Evolutionary conservation across 2,329 filamentous ascomycete genomes (phyloP).

Genomic region (Penicillium sp.): DNA sequence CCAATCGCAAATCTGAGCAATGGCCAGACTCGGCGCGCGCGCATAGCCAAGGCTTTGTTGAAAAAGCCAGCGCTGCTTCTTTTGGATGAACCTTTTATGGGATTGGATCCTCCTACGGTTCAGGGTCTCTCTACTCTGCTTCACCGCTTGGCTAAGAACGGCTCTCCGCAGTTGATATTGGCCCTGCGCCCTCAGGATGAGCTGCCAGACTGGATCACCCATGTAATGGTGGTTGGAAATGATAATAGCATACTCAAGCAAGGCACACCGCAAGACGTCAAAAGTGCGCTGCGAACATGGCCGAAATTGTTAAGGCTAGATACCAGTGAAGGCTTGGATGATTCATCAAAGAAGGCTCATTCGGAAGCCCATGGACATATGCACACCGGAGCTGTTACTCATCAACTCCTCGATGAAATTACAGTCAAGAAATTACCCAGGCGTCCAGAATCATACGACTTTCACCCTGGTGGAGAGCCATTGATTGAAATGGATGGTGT

Average conservation of each 20-base stretch:
- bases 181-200: slow-evolving; percentile 78
- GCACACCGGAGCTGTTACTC: slow-evolving; percentile 21
- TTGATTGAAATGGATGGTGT: slow-evolving; percentile 85
- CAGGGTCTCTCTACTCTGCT: slow-evolving; percentile 66
- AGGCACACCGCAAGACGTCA: slow-evolving; percentile 59
- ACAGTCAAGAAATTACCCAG: slow-evolving; percentile 15
- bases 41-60: slow-evolving; percentile 81
- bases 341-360: slow-evolving; percentile 1
- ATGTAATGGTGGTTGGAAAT: slow-evolving; percentile 66
- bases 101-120: slow-evolving; percentile 78
- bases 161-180: slow-evolving; percentile 66
- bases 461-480: slow-evolving; percentile 52
- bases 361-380: slow-evolving; percentile 7
- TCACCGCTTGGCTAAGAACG: slow-evolving; percentile 58
- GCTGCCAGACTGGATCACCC: slow-evolving; percentile 84
- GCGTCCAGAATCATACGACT: slow-evolving; percentile 9
- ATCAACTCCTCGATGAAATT: slow-evolving; percentile 25
- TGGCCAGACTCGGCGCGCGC: slow-evolving; percentile 78
- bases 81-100: slow-evolving; percentile 94
- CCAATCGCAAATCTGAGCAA: slow-evolving; percentile 89
- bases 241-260: slow-evolving; percentile 60
- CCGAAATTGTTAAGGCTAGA: slow-evolving; percentile 11
- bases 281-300: slow-evolving; percentile 37
- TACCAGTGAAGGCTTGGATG: not conserved
- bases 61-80: slow-evolving; percentile 72